These are phyloP conservation scores for Sporothrix globosa DNA, from an alignment of 2,329 filamentous ascomycete species.

Conservation along the genomic window DNA sequence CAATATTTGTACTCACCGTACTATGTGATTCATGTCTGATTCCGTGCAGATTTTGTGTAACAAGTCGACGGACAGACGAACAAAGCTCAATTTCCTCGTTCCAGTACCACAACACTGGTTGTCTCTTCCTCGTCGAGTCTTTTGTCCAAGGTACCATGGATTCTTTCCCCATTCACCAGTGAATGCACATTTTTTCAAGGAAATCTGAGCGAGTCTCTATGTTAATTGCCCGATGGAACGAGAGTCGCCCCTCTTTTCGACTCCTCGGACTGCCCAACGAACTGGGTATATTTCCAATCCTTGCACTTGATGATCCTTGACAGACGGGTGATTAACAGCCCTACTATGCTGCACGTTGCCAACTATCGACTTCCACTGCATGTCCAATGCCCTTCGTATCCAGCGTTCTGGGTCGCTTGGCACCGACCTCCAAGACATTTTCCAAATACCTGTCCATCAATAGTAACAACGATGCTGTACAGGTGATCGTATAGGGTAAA, in stretches of 20 bases:
- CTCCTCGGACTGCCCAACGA: not conserved
- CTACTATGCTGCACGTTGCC: conserved; percentile 23
- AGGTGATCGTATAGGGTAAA: too few relatives aligned
- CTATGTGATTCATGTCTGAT: not conserved
- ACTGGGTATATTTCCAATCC: not conserved
- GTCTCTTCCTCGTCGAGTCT: not conserved
- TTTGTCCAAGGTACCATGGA: not conserved
- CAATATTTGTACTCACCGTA: not conserved
- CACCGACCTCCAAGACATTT: not conserved
- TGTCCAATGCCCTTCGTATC: not conserved
- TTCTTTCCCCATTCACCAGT: not conserved
- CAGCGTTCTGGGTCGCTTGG: conserved; percentile 13
- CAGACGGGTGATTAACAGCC: not conserved
- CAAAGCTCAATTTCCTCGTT: not conserved
- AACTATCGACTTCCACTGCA: not conserved
- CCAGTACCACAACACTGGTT: not conserved
- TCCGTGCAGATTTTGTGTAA: conserved; percentile 20
- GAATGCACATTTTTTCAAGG: not conserved
- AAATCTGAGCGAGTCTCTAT: not conserved
- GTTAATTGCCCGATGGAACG: conserved; percentile 14
- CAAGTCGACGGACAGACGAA: not conserved
- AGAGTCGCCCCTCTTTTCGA: not conserved
- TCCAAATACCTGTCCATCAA: not conserved
- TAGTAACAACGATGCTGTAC: not conserved
- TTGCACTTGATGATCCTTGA: not conserved